Percentiles rank a stretch among this genome's conserved stretches.
Evolutionary conservation across 257 asterid genomes (phyloP).

Genomic region (Nicotiana tabacum): DNA sequence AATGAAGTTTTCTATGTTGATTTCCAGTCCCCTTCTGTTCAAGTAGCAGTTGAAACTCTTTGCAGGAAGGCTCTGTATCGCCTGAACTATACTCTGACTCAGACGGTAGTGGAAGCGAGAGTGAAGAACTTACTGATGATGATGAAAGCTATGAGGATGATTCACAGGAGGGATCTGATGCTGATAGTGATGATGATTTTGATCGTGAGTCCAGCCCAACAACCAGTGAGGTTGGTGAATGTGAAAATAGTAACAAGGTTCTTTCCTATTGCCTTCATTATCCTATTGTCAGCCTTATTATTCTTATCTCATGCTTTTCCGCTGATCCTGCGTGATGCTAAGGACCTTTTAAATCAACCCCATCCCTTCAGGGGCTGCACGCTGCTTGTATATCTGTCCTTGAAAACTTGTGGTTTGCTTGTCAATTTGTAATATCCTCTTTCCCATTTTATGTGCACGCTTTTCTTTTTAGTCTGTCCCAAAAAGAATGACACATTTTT

Average conservation of each 20-base stretch:
- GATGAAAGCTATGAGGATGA: conserved; percentile 45
- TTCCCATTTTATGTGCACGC: no score
- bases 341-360: not conserved
- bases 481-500: no score
- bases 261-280: conserved; percentile 4
- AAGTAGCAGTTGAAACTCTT: not conserved
- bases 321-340: not conserved
- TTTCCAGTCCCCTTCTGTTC: not conserved
- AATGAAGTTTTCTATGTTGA: not conserved
- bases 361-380: not conserved
- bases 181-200: conserved; percentile 39
- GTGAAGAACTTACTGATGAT: conserved; percentile 78
- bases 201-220: conserved; percentile 43
- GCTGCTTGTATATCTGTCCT: not conserved
- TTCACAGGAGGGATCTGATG: conserved; percentile 43
- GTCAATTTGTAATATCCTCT: not conserved
- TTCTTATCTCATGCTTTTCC: not conserved
- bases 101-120: conserved; percentile 74
- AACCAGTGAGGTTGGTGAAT: conserved; percentile 43
- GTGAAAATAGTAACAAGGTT: conserved; percentile 37
- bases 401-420: not conserved
- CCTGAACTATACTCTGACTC: conserved; percentile 84
- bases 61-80: conserved; percentile 61
- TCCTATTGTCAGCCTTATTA: not conserved
- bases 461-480: no score